Evolutionary conservation across 1,139 yeast genomes (phyloP), one percentile per base, ranked within the genome.

Genomic region (Suhomyces chickasaworum): DNA sequence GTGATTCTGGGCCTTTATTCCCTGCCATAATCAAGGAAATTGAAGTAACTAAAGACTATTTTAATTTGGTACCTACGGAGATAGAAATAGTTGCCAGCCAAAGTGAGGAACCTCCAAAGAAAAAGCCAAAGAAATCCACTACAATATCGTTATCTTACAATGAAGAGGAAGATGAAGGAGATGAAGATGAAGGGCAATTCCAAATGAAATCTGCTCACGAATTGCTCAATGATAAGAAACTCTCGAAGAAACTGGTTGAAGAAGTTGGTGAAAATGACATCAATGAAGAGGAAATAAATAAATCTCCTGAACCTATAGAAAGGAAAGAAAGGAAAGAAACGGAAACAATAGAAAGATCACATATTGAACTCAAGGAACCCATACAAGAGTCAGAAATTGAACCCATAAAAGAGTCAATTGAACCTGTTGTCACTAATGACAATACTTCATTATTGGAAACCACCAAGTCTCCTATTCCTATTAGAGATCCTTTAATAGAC

Each of bases 161-260:
- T 45, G 73, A 67, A 16, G 65, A 57, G 2, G 73, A 67, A 13
- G 73, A 67, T 12, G 66, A 58, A 5, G 67, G 57, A 1, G 75
- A n/a, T n/a, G n/a, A 63, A 6, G 73, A 68, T 18, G 65, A 61
- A 32, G 66, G 51, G 21, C 48, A 52, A 18, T 64, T 78, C 47
- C 68, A 68, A 50, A 76, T 81, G 72, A 69, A 65, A 48, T 75
- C 85, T 33, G 81, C 81, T 0, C 82, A 79, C 53, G 83, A 77
- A 18, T 15, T 43, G 18, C 23, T 43, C 15, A 34, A 34, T 4
- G 46, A 43, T 17, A 43, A 43, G 18, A 37, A 17, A 22, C 30
- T 43, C 13, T 43, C 46, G 0, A 38, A 16, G 17, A 39, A 42
- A 35, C 47, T 6, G 44, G 37, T 7, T 8, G 16, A 36, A 33